Percentiles rank a stretch among this genome's conserved stretches.
phyloP scores from a whole-genome alignment of 257 asterid genomes.

The Scutellaria galericulata region DNA sequence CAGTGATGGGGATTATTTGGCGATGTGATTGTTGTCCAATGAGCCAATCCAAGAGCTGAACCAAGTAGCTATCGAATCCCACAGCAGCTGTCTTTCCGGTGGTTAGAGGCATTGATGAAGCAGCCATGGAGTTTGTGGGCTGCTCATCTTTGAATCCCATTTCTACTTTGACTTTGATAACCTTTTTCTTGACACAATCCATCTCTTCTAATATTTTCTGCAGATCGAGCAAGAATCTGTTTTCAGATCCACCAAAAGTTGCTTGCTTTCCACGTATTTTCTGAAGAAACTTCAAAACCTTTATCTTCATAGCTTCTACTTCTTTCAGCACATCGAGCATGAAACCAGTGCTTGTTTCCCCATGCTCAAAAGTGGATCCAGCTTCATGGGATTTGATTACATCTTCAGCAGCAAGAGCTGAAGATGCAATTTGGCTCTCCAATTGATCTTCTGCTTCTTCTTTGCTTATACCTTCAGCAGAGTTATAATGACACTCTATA shows the following conservation, averaged over 20 bases:
- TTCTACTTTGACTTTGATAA: not conserved
- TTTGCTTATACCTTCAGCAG: not conserved
- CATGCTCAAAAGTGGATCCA: not conserved
- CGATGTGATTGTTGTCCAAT: not conserved
- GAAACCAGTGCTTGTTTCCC: not conserved
- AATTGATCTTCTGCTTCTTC: not conserved
- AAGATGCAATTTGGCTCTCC: not conserved
- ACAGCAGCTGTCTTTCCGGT: not conserved
- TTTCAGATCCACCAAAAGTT: not conserved
- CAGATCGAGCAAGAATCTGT: not conserved
- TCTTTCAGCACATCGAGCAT: not conserved
- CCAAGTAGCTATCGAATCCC: not conserved
- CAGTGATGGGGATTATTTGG: slow-evolving; percentile 4
- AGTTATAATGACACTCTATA: not conserved
- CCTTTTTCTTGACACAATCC: not conserved
- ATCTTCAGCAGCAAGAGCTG: not conserved
- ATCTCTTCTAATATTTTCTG: slow-evolving; percentile 9
- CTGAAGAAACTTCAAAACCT: not conserved
- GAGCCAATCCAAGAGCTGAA: slow-evolving; percentile 15
- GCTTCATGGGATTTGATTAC: not conserved
- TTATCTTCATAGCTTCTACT: not conserved
- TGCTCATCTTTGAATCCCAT: not conserved
- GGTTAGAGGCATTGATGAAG: not conserved
- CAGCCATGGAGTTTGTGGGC: not conserved
- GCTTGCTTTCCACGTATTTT: not conserved